Conservation (phyloP, 2,329 filamentous ascomycete genomes). For the Colletotrichum destructivum region DNA sequence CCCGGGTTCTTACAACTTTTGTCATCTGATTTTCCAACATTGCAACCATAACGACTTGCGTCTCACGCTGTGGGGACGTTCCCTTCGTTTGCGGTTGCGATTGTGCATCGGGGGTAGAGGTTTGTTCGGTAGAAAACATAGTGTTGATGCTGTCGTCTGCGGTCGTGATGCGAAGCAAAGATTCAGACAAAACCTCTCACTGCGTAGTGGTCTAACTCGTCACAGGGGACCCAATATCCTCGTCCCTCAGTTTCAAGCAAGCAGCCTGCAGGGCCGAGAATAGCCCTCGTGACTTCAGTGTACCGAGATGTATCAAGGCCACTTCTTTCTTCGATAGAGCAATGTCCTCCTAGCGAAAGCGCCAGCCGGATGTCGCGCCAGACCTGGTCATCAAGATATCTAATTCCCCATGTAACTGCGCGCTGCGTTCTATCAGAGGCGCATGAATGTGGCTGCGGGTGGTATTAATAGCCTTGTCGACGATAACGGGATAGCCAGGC, state of each 20-base stretch:
- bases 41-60: background rate
- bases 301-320: background rate
- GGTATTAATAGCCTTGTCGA: background rate
- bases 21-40: background rate
- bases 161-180: background rate
- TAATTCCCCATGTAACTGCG: background rate
- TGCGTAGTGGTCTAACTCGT: background rate
- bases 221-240: background rate
- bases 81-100: background rate
- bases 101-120: background rate
- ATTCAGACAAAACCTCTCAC: background rate
- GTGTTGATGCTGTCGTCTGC: background rate
- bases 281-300: background rate
- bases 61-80: too few relatives aligned
- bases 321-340: background rate
- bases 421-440: background rate
- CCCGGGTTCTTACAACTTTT: background rate
- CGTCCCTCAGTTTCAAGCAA: background rate
- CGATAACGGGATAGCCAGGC: background rate
- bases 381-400: background rate
- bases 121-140: background rate
- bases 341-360: background rate
- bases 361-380: background rate
- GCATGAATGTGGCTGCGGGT: background rate
- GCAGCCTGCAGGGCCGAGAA: background rate